A percentile compares a stretch with the other conserved stretches of the same genome.
Evolutionary conservation across 2,329 filamentous ascomycete species (phyloP).

Genomic region (Sporothrix euskadiensis): DNA sequence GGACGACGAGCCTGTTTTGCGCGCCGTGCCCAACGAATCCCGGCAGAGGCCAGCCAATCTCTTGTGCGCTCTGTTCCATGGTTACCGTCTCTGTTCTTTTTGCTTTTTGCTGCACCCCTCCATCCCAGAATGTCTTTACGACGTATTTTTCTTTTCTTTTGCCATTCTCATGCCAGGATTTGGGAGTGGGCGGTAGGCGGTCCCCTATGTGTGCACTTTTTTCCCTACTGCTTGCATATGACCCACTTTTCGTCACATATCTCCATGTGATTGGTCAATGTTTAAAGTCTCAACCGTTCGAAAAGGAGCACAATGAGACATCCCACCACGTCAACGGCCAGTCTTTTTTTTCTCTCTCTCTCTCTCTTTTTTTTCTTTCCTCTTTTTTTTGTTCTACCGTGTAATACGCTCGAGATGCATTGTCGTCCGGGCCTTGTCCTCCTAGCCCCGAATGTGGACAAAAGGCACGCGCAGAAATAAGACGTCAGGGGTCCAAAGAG

Average conservation of each 20-base stretch:
- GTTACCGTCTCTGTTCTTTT: not conserved
- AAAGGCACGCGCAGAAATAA: not conserved
- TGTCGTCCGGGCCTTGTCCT: not conserved
- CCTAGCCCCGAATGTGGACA: slow-evolving; percentile 7
- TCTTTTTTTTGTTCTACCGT: not conserved
- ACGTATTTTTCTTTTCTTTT: not conserved
- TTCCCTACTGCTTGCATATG: not conserved
- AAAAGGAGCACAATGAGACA: slow-evolving; percentile 1
- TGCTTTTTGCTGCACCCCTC: not conserved
- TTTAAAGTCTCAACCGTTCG: not conserved
- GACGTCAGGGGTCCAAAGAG: not conserved
- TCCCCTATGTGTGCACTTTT: not conserved
- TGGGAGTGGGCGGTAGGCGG: not conserved
- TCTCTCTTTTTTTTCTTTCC: not conserved
- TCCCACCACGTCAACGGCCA: not conserved
- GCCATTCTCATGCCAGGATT: not conserved
- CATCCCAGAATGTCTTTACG: not conserved
- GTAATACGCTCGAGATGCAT: not conserved
- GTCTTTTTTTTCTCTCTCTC: not conserved
- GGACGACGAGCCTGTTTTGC: slow-evolving; percentile 11
- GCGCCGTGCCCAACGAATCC: slow-evolving; percentile 21
- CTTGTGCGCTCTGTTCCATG: slow-evolving; percentile 11
- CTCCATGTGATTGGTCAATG: not conserved
- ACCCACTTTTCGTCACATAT: not conserved
- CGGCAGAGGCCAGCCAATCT: not conserved